phyloP scores from a whole-genome alignment of 169 alveolate genomes.

The Theileria annulata region DNA sequence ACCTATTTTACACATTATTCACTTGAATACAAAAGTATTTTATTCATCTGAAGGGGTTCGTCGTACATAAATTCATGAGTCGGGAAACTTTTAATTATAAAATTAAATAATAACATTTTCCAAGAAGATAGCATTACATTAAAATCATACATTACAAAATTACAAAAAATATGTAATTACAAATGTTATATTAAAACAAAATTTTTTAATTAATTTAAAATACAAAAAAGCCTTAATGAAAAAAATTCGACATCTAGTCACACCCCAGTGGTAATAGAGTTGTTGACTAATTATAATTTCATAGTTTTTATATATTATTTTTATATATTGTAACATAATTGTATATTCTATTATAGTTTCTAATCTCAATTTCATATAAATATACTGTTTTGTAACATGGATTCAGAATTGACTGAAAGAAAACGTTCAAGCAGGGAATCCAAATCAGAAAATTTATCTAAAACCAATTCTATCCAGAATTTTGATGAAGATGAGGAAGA shows the following conservation, averaged over 20 bases:
- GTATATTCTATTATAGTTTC: background rate
- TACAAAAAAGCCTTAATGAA: background rate
- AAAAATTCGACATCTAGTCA: background rate
- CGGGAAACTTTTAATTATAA: background rate
- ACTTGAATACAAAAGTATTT: background rate
- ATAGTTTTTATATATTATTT: no score
- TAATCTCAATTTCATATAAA: background rate
- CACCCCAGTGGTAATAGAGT: background rate
- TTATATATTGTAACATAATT: background rate
- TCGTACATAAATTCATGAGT: background rate
- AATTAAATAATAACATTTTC: background rate
- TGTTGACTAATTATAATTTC: background rate
- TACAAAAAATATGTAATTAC: background rate
- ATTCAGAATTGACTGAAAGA: background rate
- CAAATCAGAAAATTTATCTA: background rate
- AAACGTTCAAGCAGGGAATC: background rate
- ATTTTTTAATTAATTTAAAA: no score
- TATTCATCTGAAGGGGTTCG: background rate
- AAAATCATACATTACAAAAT: background rate
- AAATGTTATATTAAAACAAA: background rate
- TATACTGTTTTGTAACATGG: background rate
- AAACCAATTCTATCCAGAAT: background rate
- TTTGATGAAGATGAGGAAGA: constrained; percentile 6
- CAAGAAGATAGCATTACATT: background rate
- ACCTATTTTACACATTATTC: constrained; percentile 11